These are phyloP conservation scores for Camellia oleifera DNA, from an alignment of 179 eudicot genomes.

Conservation along the genomic window DNA sequence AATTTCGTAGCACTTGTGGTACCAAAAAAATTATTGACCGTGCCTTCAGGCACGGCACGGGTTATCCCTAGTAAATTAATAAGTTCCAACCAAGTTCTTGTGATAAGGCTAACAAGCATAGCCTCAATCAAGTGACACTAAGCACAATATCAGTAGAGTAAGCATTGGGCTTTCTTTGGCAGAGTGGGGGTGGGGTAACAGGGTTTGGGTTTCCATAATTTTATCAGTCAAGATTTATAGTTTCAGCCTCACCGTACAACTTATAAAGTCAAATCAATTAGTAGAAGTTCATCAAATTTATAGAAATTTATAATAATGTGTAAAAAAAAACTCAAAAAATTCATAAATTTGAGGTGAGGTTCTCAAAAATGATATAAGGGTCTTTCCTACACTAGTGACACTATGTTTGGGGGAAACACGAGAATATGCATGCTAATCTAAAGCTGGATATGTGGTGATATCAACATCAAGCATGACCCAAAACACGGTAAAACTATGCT, in stretches of 20 bases:
- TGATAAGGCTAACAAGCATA: neutral
- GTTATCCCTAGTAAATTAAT: too few species aligned
- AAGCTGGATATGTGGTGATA: neutral
- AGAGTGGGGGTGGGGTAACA: too few species aligned
- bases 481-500: too few species aligned
- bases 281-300: neutral
- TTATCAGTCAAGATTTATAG: neutral
- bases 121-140: too few species aligned
- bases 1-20: too few species aligned
- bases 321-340: neutral
- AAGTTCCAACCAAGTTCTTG: neutral
- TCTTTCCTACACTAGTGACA: neutral
- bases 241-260: too few species aligned
- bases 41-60: too few species aligned
- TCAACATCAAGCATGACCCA: too few species aligned
- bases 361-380: neutral
- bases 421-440: neutral
- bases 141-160: too few species aligned
- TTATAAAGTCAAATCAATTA: neutral
- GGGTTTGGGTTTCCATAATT: too few species aligned
- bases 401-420: too few species aligned
- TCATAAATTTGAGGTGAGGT: neutral
- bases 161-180: neutral
- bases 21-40: too few species aligned
- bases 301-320: neutral